Conservation (phyloP, 225 moss, liverwort and hornwort species). For the Anthoceros angustus region DNA sequence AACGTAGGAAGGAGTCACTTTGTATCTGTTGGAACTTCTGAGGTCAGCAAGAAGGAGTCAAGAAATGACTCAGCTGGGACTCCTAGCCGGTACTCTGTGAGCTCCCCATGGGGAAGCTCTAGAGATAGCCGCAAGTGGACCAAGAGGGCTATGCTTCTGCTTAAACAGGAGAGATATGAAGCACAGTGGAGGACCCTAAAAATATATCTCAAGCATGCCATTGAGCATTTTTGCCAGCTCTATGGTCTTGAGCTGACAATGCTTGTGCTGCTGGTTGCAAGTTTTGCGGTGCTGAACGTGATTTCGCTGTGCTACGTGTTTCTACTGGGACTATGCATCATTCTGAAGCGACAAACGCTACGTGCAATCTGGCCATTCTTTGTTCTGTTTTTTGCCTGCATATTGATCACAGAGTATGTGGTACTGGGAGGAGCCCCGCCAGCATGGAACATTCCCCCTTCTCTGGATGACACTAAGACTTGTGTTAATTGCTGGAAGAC, state of each 20-base stretch:
- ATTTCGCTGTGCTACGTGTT: slow-evolving; percentile 70
- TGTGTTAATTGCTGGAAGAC: neutral
- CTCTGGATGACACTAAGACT: slow-evolving; percentile 17
- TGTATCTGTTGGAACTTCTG: neutral
- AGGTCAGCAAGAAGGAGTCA: neutral
- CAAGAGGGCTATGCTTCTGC: slow-evolving; percentile 6
- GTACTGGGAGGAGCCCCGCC: slow-evolving; percentile 74
- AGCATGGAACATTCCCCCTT: slow-evolving; percentile 37
- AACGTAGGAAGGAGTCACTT: neutral
- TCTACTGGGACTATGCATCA: slow-evolving; percentile 69
- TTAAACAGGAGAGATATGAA: slow-evolving; percentile 65
- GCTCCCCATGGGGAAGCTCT: slow-evolving; percentile 65
- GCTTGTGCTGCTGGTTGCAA: slow-evolving; percentile 61
- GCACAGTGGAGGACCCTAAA: slow-evolving; percentile 75
- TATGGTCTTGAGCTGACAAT: slow-evolving; percentile 92
- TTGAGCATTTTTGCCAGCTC: slow-evolving; percentile 70
- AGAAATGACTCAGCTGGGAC: slow-evolving; percentile 4
- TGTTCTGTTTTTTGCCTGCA: slow-evolving; percentile 53
- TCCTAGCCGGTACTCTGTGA: slow-evolving; percentile 18
- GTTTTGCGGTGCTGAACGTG: slow-evolving; percentile 70
- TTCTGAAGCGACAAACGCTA: slow-evolving; percentile 51
- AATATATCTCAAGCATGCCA: slow-evolving; percentile 47
- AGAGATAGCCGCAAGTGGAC: slow-evolving; percentile 68
- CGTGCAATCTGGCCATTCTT: slow-evolving; percentile 77
- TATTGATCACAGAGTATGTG: slow-evolving; percentile 72